Percentiles rank a stretch among this genome's conserved stretches.
Conservation (phyloP, 495 filamentous ascomycete species). For the Talaromyces thailandensis region DNA sequence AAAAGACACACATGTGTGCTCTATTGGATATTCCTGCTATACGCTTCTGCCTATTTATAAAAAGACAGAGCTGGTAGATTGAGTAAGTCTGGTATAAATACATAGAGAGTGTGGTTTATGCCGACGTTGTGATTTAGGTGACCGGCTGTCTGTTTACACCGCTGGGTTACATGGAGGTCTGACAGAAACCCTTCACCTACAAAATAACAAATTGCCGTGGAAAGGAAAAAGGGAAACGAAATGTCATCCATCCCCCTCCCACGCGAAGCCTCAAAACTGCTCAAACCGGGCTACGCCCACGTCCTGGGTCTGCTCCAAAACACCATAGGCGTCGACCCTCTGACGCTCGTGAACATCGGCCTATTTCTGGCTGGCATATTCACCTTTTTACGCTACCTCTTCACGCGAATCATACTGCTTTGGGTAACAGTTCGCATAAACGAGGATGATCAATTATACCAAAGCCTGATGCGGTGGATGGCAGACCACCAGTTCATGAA, state of each 20-base stretch:
- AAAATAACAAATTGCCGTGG: too few species aligned
- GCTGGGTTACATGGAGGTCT: background rate
- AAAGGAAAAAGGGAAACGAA: too few species aligned
- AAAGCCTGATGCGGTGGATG: constrained; percentile 5
- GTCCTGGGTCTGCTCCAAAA: background rate
- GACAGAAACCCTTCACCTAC: too few species aligned
- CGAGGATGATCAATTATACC: constrained; percentile 4
- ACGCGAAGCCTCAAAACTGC: constrained; percentile 1
- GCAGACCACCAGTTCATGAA: constrained; percentile 5
- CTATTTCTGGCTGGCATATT: background rate
- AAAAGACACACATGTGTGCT: background rate
- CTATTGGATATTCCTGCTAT: background rate
- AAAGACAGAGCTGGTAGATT: background rate
- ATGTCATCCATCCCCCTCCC: constrained; percentile 1
- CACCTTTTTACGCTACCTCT: constrained; percentile 3
- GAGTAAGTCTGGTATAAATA: background rate
- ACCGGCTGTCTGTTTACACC: background rate
- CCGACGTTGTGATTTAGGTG: background rate
- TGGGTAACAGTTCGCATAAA: constrained; percentile 6
- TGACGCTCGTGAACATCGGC: constrained; percentile 4
- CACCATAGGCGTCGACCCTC: background rate
- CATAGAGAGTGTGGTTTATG: background rate
- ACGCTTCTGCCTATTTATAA: background rate
- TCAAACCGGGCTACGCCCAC: constrained; percentile 2
- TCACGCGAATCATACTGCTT: background rate